Base-by-base conservation (phyloP, 106 monocot genomes). In the Vanilla planifolia region DNA sequence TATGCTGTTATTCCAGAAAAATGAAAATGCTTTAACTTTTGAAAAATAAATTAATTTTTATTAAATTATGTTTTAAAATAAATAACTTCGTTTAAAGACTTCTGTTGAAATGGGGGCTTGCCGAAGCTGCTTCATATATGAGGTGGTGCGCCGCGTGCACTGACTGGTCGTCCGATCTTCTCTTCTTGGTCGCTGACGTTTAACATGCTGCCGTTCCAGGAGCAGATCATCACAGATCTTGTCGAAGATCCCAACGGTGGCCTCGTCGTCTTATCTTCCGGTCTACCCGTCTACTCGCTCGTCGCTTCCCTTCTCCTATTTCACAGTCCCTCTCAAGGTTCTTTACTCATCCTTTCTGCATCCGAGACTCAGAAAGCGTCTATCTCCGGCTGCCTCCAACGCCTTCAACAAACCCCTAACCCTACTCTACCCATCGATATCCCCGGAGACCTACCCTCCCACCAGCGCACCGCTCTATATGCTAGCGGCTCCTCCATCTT, bases 181-280 rank as follows among this genome's bases (percentile, higher is more conserved):
- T n/a, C n/a, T n/a, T n/a, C n/a, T n/a, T n/a, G n/a, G n/a, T n/a
- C n/a, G n/a, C n/a, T n/a, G n/a, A n/a, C n/a, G n/a, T n/a, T n/a
- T n/a, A 59, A 43, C 57, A 73, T 91, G 76, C 71, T 96, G 15
- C 60, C 76, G 4, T 96, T 84, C 78, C 75, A 91, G 69, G 95
- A 84, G 70, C 80, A 83, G 48, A 72, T 90, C 39, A 30, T 96
- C 41, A 61, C 81, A 34, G 95, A 96, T 50, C 84, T 96, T 45
- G 61, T 96, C 35, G 77, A 80, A 6, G 90, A 90, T 64, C 66
- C 80, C 41, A 60, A 60, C 57, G 90, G 90, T 35, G 95, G 90
- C 35, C 61, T 90, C 28, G 80, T 87, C 42, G 78, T 95, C 40
- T 75, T 96, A 71, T 78, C 87, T 65, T 78, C 91, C 21, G 91